A percentile compares a stretch with the other conserved stretches of the same genome.
Conservation (phyloP, 768 basidiomycete species). For the Multifurca ochricompacta region DNA sequence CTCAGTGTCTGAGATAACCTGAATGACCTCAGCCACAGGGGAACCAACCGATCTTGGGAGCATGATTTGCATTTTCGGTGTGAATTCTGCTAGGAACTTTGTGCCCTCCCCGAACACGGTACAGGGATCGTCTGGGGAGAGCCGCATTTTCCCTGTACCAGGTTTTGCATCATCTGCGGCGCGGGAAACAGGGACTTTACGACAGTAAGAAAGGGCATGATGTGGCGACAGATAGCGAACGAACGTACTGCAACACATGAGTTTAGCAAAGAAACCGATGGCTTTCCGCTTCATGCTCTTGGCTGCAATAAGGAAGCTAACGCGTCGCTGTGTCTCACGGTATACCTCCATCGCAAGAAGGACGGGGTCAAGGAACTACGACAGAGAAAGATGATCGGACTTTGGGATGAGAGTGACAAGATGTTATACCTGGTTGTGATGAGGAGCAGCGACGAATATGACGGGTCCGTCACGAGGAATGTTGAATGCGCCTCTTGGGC, state of each 20-base stretch:
- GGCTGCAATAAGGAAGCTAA: conserved; percentile 82
- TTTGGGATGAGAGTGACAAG: conserved; percentile 8
- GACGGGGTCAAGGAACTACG: conserved; percentile 85
- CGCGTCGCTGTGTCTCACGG: conserved; percentile 70
- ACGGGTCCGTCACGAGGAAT: conserved; percentile 84
- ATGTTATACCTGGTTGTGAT: conserved; percentile 71
- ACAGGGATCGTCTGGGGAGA: conserved; percentile 72
- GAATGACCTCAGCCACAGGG: conserved; percentile 72
- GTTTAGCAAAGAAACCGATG: conserved; percentile 65
- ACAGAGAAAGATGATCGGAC: neutral
- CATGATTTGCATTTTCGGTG: conserved; percentile 77
- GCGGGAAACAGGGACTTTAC: conserved; percentile 81
- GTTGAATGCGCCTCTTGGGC: conserved; percentile 88
- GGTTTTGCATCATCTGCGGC: conserved; percentile 79
- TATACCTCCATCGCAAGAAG: conserved; percentile 77
- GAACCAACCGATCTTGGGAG: conserved; percentile 76
- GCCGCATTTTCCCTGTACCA: conserved; percentile 62
- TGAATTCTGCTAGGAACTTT: conserved; percentile 63
- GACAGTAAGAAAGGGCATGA: neutral
- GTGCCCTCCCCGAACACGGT: conserved; percentile 81
- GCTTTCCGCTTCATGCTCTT: conserved; percentile 76
- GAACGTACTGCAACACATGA: conserved; percentile 81
- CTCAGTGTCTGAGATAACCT: conserved; percentile 84
- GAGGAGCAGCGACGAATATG: conserved; percentile 91
- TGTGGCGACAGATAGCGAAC: neutral